Conservation (phyloP, 345 rosid genomes). For the Brassica rapa region DNA sequence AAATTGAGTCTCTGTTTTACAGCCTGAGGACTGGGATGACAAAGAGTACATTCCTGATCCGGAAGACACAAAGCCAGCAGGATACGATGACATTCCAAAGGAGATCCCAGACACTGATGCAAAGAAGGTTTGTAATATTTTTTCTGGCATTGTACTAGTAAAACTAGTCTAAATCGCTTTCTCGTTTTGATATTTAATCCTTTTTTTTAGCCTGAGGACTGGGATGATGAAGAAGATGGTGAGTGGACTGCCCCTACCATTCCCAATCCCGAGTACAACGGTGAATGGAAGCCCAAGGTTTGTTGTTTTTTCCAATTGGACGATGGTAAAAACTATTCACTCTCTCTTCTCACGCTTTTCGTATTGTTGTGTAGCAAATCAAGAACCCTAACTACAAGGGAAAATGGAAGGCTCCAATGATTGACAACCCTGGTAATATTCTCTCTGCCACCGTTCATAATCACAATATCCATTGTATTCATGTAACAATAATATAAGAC, state of each 20-base stretch:
- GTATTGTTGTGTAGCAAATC: constrained; percentile 61
- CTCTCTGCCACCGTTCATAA: neutral
- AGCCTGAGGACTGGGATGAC: constrained; percentile 99
- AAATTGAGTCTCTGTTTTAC: constrained; percentile 12
- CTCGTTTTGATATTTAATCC: neutral
- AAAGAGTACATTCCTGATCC: constrained; percentile 88
- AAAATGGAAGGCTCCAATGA: constrained; percentile 95
- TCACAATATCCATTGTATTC: neutral
- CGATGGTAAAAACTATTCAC: neutral
- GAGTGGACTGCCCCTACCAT: constrained; percentile 96
- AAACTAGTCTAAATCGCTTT: neutral
- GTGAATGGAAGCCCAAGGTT: constrained; percentile 95
- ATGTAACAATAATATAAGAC: neutral
- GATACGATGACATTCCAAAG: constrained; percentile 94
- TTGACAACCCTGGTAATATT: constrained; percentile 90
- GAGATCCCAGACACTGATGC: constrained; percentile 92
- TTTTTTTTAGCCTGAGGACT: constrained; percentile 77
- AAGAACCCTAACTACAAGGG: constrained; percentile 96
- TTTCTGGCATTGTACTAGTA: neutral
- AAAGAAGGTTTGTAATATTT: constrained; percentile 57
- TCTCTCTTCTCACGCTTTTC: neutral
- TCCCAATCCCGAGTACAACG: constrained; percentile 94
- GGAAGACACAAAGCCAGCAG: constrained; percentile 91
- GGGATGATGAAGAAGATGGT: constrained; percentile 99
- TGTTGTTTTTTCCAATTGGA: constrained; percentile 23